Evolutionary conservation across 352 stramenopile genomes (phyloP).

Genomic region (Globisporangium alternatum): DNA sequence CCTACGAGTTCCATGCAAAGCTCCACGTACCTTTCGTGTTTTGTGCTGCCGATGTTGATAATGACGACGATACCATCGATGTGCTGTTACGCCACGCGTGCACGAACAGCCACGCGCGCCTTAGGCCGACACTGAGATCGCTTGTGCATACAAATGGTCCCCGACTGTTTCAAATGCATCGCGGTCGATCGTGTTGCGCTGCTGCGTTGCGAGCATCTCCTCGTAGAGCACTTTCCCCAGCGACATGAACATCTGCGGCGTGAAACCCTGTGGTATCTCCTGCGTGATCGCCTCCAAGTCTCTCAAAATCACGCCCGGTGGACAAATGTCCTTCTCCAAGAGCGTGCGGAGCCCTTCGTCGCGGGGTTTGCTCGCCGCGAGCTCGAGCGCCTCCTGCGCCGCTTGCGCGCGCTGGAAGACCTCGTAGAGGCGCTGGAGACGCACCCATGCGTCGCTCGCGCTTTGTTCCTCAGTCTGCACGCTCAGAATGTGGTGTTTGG

Average conservation of each 20-base stretch:
- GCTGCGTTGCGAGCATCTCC: slow-evolving; percentile 52
- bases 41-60: not conserved
- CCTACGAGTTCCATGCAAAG: slow-evolving; percentile 1
- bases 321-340: slow-evolving; percentile 36
- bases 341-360: slow-evolving; percentile 53
- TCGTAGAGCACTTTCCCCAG: slow-evolving; percentile 67
- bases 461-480: slow-evolving; percentile 46
- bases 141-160: slow-evolving; percentile 51
- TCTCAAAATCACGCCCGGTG: slow-evolving; percentile 36
- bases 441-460: slow-evolving; percentile 50
- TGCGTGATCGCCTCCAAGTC: slow-evolving; percentile 51
- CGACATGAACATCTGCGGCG: slow-evolving; percentile 60
- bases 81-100: not conserved
- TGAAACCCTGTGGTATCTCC: slow-evolving; percentile 65
- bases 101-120: not conserved
- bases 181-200: slow-evolving; percentile 43
- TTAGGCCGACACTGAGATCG: slow-evolving; percentile 46
- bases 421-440: slow-evolving; percentile 55
- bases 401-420: slow-evolving; percentile 48
- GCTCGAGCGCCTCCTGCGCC: slow-evolving; percentile 25
- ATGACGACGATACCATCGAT: not conserved
- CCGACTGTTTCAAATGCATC: slow-evolving; percentile 52
- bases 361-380: slow-evolving; percentile 13
- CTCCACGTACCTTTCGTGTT: not conserved
- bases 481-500: slow-evolving; percentile 26